phyloP scores from a whole-genome alignment of 441 rosid genomes.

The Adansonia madagascariensis region DNA sequence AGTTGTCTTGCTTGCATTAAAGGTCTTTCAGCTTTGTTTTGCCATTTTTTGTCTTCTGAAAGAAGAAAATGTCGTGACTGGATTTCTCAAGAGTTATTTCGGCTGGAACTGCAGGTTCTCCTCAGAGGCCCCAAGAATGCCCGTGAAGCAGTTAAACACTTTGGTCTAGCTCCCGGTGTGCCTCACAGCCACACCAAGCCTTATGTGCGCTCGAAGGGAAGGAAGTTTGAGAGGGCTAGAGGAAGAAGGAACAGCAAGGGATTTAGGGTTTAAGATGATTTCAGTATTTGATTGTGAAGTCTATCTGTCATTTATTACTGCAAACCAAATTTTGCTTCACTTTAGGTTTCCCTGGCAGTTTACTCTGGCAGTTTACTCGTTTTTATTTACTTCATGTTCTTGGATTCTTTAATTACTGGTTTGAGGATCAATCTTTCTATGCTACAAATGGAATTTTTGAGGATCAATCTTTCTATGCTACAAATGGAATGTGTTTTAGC shows the following conservation, averaged over 20 bases:
- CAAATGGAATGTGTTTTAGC: too few relatives aligned
- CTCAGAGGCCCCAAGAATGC: slow-evolving; percentile 94
- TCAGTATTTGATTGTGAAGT: slow-evolving; percentile 31
- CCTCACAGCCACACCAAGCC: slow-evolving; percentile 93
- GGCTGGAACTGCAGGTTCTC: slow-evolving; percentile 53
- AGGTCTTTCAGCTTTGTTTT: too few relatives aligned
- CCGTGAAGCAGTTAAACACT: slow-evolving; percentile 95
- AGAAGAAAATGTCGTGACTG: too few relatives aligned
- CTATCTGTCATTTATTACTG: slow-evolving; percentile 26
- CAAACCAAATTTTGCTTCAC: slow-evolving; percentile 38
- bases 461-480: too few relatives aligned
- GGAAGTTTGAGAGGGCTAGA: slow-evolving; percentile 90
- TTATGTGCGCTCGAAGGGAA: slow-evolving; percentile 78
- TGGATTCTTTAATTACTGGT: slow-evolving; percentile 6
- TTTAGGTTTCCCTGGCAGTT: slow-evolving; percentile 32
- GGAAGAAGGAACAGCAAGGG: slow-evolving; percentile 90
- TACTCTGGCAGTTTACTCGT: slow-evolving; percentile 19
- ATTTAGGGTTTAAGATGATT: slow-evolving; percentile 56
- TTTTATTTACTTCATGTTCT: not conserved
- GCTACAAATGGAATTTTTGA: too few relatives aligned
- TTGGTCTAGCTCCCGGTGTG: slow-evolving; percentile 95
- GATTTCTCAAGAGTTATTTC: not conserved
- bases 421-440: too few relatives aligned
- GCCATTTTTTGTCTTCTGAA: too few relatives aligned
- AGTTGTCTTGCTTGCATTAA: too few relatives aligned